Evolutionary conservation across 2,329 filamentous ascomycete genomes (phyloP).

Genomic region (Aspergillus persii): DNA sequence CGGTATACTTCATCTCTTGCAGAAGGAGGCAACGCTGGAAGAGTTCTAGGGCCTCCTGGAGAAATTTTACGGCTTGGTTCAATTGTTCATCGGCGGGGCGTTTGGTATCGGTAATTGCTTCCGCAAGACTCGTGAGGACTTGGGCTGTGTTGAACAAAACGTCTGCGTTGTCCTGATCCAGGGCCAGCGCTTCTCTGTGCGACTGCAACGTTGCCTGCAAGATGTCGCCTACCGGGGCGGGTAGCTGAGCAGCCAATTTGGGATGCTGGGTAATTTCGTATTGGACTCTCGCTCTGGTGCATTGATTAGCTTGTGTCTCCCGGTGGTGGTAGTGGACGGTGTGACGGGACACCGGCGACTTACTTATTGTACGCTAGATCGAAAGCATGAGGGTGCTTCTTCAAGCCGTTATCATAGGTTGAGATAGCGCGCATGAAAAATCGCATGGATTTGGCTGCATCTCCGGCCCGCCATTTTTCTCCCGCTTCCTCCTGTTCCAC

Average conservation of each 20-base stretch:
- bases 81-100: constrained; percentile 43
- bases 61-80: constrained; percentile 49
- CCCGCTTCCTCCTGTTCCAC: constrained; percentile 69
- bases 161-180: constrained; percentile 65
- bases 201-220: constrained; percentile 61
- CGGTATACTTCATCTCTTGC: constrained; percentile 51
- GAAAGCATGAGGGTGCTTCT: constrained; percentile 60
- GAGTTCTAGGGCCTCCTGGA: constrained; percentile 62
- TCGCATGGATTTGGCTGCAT: constrained; percentile 62
- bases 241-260: constrained; percentile 59
- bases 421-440: constrained; percentile 63
- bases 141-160: constrained; percentile 70
- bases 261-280: constrained; percentile 68
- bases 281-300: constrained; percentile 62
- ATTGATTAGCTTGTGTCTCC: constrained; percentile 11
- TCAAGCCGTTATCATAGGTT: constrained; percentile 63
- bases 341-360: constrained; percentile 22
- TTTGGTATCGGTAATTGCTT: constrained; percentile 56
- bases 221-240: constrained; percentile 52
- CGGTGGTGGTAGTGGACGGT: background rate
- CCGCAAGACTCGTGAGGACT: constrained; percentile 65
- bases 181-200: constrained; percentile 59
- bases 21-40: constrained; percentile 57
- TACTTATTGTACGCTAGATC: constrained; percentile 75
- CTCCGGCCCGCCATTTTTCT: constrained; percentile 72